Percentiles rank a stretch among this genome's conserved stretches.
These are phyloP conservation scores for Globomyces pollinis-pini DNA, from an alignment of 192 early-diverging fungal genomes.

Conservation along the genomic window DNA sequence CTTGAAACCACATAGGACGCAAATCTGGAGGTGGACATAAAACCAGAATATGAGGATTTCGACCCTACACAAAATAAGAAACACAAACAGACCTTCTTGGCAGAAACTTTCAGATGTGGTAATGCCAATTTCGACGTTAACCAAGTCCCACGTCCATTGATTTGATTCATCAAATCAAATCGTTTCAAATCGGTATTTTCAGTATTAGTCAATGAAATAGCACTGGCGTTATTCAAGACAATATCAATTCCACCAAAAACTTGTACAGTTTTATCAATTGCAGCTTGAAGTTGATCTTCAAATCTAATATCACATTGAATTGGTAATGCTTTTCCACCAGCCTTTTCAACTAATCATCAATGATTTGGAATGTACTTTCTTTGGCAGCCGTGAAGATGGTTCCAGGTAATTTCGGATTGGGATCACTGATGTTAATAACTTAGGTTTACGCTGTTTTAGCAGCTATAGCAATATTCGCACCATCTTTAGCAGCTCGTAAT, in stretches of 20 bases:
- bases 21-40: slow-evolving; percentile 63
- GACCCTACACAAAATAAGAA: no score
- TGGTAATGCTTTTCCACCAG: slow-evolving; percentile 68
- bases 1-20: slow-evolving; percentile 61
- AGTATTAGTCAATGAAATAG: slow-evolving; percentile 52
- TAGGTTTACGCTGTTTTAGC: slow-evolving; percentile 75
- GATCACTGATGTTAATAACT: no score
- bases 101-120: slow-evolving; percentile 57
- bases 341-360: no score
- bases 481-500: slow-evolving; percentile 13
- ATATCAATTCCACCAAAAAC: slow-evolving; percentile 77
- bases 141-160: slow-evolving; percentile 77
- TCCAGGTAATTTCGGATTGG: slow-evolving; percentile 69
- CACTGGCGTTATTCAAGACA: slow-evolving; percentile 72
- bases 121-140: slow-evolving; percentile 65
- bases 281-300: slow-evolving; percentile 62
- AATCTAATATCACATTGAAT: slow-evolving; percentile 78
- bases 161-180: slow-evolving; percentile 39
- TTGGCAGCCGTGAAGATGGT: slow-evolving; percentile 74
- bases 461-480: slow-evolving; percentile 57
- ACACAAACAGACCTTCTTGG: no score
- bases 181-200: slow-evolving; percentile 21
- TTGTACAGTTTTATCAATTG: slow-evolving; percentile 55
- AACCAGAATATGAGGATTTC: slow-evolving; percentile 69
- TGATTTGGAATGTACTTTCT: no score